Percentiles rank a stretch among this genome's conserved stretches.
These are phyloP conservation scores for Auriscalpium vulgare DNA, from an alignment of 768 basidiomycete species.

Conservation along the genomic window DNA sequence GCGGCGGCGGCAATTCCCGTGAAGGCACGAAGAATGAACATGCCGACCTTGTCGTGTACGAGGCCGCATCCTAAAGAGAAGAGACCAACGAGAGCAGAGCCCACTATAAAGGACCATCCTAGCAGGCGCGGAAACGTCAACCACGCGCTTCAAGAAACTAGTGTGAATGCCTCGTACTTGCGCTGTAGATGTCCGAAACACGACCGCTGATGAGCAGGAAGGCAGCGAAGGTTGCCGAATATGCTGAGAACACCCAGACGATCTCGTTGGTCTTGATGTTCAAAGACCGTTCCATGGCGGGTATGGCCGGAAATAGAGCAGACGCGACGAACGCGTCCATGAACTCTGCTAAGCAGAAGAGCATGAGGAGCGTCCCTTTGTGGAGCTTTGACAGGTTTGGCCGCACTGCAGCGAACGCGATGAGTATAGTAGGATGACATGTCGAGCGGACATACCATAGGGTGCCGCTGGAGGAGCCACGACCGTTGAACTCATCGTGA, in stretches of 20 bases:
- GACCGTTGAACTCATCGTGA: no score
- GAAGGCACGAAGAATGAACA: neutral
- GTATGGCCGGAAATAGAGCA: conserved; percentile 25
- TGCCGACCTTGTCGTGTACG: neutral
- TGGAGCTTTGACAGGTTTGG: neutral
- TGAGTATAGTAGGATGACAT: no score
- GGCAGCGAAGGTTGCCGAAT: conserved; percentile 27
- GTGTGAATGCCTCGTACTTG: neutral
- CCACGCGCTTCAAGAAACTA: neutral
- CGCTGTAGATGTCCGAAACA: neutral
- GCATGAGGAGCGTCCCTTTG: neutral
- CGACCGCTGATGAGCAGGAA: conserved; percentile 21
- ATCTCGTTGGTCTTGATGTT: conserved; percentile 20
- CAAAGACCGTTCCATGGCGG: conserved; percentile 18
- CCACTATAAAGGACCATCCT: neutral
- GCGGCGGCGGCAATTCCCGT: conserved; percentile 26
- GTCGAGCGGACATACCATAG: no score
- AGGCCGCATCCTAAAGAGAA: neutral
- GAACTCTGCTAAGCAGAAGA: conserved; percentile 24
- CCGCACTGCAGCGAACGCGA: neutral
- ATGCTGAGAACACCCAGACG: conserved; percentile 28
- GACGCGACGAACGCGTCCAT: conserved; percentile 30
- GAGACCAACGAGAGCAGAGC: neutral
- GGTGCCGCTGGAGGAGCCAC: no score
- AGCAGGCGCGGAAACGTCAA: neutral